Evolutionary conservation across 1,284 basidiomycete species (phyloP).

Genomic region (Cystobasidium slooffiae): DNA sequence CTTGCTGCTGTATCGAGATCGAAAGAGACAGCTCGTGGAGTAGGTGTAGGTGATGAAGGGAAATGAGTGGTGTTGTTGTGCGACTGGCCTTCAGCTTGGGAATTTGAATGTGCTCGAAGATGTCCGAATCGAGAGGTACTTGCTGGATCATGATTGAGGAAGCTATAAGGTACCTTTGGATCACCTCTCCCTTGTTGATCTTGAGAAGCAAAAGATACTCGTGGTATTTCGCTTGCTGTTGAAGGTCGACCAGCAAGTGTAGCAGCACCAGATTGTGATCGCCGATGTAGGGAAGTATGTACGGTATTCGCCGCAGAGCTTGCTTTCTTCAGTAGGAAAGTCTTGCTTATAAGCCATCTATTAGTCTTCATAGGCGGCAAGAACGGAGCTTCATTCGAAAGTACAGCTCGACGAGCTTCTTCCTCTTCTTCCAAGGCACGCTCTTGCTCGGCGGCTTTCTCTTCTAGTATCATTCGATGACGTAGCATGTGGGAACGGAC

Average conservation of each 20-base stretch:
- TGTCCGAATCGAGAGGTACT: conserved; percentile 31
- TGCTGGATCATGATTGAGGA: conserved; percentile 38
- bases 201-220: conserved; percentile 18
- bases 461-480: conserved; percentile 25
- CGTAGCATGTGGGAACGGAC: conserved; percentile 18
- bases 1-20: conserved; percentile 22
- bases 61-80: not conserved
- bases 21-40: conserved; percentile 37
- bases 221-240: conserved; percentile 26
- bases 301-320: conserved; percentile 40
- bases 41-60: conserved; percentile 10
- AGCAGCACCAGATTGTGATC: conserved; percentile 27
- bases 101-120: conserved; percentile 32
- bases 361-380: conserved; percentile 37
- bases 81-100: conserved; percentile 31
- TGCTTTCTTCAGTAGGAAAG: conserved; percentile 40
- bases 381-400: conserved; percentile 19
- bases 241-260: conserved; percentile 27
- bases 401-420: conserved; percentile 4
- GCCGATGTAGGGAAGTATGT: conserved; percentile 33
- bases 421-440: conserved; percentile 7
- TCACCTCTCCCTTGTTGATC: not conserved
- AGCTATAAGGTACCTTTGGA: conserved; percentile 30
- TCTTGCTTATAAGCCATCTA: conserved; percentile 37
- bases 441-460: conserved; percentile 26